Evolutionary conservation across 179 eudicot species (phyloP), one percentile per base, ranked within the genome.

Genomic region (Nepenthes alata): DNA sequence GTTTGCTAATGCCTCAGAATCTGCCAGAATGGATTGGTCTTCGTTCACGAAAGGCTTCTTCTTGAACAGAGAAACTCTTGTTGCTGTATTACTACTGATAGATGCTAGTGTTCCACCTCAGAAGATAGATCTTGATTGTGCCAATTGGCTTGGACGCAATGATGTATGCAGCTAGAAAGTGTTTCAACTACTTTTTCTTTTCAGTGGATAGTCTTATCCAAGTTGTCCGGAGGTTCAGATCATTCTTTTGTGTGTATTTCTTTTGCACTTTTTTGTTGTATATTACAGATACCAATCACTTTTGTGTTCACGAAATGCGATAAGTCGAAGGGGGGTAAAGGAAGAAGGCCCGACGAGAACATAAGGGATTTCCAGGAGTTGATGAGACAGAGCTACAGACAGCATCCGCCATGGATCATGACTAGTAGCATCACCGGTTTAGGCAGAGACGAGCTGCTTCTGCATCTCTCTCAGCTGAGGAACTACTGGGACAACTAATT

Each of bases 101-200:
- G 97, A 93, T 76, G 95, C 95, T 14, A 93, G 97, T 78, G 94
- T 87, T 64, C 96, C 97, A 35, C 97, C 97, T 54, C 94, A 89
- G 65, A 83, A 83, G 72, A 89, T 93, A 56, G 98, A 93, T 80
- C 89, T 93, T 36, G 96, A 93, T 71, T 89, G 96, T 78, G 95
- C 96, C 54, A 85, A 93, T 75, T 93, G 98, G 98, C 98, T 93
- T 62, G 96, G 95, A 6, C 81, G 96, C 65, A 85, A 83, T 66
- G 69, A 89, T 67, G 98, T 93, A 83, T 63, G 72, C 57, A 54
- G 44, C 65, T 57, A 6, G 37, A 52, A 52, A 45, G 13, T 5
- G 16, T 1, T 49, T 67, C 47, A 58, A 53, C 49, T 4, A 49
- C 11, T 68, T 16, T 58, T 50, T 52, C 37, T 49, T 60, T 57